Conservation (phyloP, 768 basidiomycete genomes). For the Termitomyces sp. region DNA sequence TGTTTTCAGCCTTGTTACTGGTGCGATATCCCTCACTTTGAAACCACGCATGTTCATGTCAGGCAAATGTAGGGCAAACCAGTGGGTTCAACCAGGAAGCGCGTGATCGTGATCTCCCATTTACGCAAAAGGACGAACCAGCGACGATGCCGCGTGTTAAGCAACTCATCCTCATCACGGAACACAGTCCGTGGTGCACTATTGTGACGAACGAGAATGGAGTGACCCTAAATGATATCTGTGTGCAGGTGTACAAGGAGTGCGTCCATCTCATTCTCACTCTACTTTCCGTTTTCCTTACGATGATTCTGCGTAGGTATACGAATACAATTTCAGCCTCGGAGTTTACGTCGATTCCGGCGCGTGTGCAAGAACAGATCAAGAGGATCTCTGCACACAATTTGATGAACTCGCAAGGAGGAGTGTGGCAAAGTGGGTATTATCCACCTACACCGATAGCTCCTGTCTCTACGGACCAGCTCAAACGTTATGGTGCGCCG, state of each 20-base stretch:
- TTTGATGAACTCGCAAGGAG: constrained; percentile 15
- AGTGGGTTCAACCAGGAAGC: constrained; percentile 57
- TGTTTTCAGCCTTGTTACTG: constrained; percentile 66
- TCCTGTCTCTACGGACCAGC: constrained; percentile 31
- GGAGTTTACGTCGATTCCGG: constrained; percentile 56
- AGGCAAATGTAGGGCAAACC: constrained; percentile 40
- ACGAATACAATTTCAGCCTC: constrained; percentile 58
- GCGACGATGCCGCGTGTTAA: constrained; percentile 64
- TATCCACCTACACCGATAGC: constrained; percentile 42
- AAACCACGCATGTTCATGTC: not conserved
- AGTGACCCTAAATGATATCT: constrained; percentile 76
- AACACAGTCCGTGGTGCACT: constrained; percentile 73
- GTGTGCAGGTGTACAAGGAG: constrained; percentile 71
- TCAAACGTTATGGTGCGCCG: constrained; percentile 59
- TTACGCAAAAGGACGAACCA: constrained; percentile 52
- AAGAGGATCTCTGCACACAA: constrained; percentile 51
- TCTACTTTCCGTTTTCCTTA: not conserved
- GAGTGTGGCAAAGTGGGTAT: constrained; percentile 29
- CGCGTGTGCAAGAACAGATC: constrained; percentile 67
- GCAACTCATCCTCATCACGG: constrained; percentile 53
- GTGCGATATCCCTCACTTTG: constrained; percentile 26
- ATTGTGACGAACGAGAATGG: constrained; percentile 66
- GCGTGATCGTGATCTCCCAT: constrained; percentile 54
- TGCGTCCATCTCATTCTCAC: constrained; percentile 28
- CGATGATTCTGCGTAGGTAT: constrained; percentile 41